A percentile compares a stretch with the other conserved stretches of the same genome.
Conservation (phyloP, 225 moss, liverwort and hornwort species). For the Climacium dendroides region DNA sequence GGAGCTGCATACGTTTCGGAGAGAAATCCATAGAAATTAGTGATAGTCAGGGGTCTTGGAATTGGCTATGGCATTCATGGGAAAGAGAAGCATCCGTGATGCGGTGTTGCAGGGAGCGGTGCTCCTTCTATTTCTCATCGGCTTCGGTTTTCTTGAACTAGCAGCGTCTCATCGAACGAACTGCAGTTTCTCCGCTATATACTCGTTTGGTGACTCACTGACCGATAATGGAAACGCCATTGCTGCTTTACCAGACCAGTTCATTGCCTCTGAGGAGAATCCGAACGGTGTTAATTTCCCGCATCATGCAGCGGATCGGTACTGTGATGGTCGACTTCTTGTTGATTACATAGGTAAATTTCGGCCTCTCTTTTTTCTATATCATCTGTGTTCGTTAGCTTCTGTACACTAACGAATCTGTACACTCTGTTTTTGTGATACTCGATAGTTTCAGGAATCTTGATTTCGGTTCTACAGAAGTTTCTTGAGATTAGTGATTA, state of each 20-base stretch:
- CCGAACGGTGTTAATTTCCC: constrained; percentile 41
- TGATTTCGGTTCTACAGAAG: not conserved
- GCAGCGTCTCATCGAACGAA: not conserved
- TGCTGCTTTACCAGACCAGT: constrained; percentile 33
- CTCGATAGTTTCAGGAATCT: not conserved
- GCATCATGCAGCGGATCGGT: constrained; percentile 53
- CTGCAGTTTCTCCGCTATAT: constrained; percentile 36
- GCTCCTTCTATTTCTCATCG: not conserved
- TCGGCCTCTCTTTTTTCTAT: not conserved
- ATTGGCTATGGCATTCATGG: not conserved
- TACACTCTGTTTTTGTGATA: not conserved
- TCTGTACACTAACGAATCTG: not conserved
- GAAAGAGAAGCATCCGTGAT: not conserved
- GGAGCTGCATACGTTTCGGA: not conserved
- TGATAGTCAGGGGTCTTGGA: not conserved
- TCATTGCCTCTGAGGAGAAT: constrained; percentile 9
- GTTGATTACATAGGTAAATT: constrained; percentile 35
- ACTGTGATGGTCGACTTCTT: constrained; percentile 47
- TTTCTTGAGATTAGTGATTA: not conserved
- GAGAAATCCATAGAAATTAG: not conserved
- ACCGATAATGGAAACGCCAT: constrained; percentile 37
- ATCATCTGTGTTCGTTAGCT: not conserved
- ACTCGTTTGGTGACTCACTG: constrained; percentile 53
- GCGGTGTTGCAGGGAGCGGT: not conserved
- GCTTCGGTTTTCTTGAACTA: not conserved